Conservation (phyloP, 139 green algal genomes). For the Choricystis sp. region DNA sequence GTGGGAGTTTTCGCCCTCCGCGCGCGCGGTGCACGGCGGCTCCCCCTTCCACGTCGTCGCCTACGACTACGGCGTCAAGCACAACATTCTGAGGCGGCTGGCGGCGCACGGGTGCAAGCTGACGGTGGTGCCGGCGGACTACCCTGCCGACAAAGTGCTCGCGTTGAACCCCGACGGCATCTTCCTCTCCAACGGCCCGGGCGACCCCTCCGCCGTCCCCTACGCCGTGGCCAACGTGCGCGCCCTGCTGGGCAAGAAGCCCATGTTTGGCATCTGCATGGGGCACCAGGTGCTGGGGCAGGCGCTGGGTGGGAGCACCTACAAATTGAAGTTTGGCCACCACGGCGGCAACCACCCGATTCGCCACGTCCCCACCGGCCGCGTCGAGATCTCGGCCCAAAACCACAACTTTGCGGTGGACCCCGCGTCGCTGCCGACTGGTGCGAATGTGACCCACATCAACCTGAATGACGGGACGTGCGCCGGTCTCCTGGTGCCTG, state of each 20-base stretch:
- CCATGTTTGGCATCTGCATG: constrained; percentile 99
- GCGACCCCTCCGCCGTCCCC: constrained; percentile 88
- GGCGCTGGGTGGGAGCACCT: constrained; percentile 87
- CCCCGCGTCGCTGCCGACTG: constrained; percentile 60
- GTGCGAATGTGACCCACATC: constrained; percentile 82
- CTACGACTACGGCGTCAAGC: constrained; percentile 98
- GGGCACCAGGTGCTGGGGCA: constrained; percentile 97
- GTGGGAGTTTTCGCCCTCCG: constrained; percentile 74
- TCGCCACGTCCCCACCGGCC: constrained; percentile 28
- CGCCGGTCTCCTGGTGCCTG: constrained; percentile 45
- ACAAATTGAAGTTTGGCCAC: constrained; percentile 99
- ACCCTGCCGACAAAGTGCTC: constrained; percentile 77
- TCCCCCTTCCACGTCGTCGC: constrained; percentile 52
- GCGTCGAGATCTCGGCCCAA: constrained; percentile 74
- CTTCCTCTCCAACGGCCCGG: constrained; percentile 92
- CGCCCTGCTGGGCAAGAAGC: constrained; percentile 83
- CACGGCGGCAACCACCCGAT: constrained; percentile 99
- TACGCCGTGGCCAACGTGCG: constrained; percentile 93
- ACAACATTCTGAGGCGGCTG: constrained; percentile 95
- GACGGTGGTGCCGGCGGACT: constrained; percentile 88
- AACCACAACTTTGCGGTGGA: constrained; percentile 99
- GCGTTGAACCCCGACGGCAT: constrained; percentile 92
- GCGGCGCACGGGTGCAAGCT: constrained; percentile 80
- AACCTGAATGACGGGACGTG: constrained; percentile 99
- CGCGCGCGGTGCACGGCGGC: constrained; percentile 3